These are phyloP conservation scores for Apiospora sp. DNA, from an alignment of 2,329 filamentous ascomycete species.

Conservation along the genomic window DNA sequence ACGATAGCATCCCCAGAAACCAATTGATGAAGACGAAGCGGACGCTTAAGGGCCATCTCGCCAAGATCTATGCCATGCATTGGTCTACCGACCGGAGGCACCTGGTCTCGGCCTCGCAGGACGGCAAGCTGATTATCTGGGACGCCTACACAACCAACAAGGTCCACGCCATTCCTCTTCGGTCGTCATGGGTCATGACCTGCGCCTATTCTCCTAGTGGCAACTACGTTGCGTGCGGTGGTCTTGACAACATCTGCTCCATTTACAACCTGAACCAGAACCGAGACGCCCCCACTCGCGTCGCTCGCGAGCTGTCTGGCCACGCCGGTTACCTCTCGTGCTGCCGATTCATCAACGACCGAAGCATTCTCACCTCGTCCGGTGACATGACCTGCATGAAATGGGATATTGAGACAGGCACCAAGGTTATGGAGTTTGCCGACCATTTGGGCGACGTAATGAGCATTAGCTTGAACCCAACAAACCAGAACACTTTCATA, in stretches of 20 bases:
- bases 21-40: slow-evolving; percentile 96
- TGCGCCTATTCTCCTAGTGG: slow-evolving; percentile 98
- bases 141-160: slow-evolving; percentile 99
- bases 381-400: slow-evolving; percentile 99
- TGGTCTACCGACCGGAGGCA: slow-evolving; percentile 99
- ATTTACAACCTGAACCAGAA: slow-evolving; percentile 98
- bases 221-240: slow-evolving; percentile 98
- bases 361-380: slow-evolving; percentile 95
- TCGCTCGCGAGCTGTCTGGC: slow-evolving; percentile 93
- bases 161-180: slow-evolving; percentile 95
- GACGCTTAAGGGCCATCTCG: slow-evolving; percentile 95
- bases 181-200: slow-evolving; percentile 99
- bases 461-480: slow-evolving; percentile 99
- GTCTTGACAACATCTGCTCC: slow-evolving; percentile 98
- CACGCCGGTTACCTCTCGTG: slow-evolving; percentile 98
- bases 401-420: slow-evolving; percentile 98
- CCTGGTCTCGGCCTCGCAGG: slow-evolving; percentile 96
- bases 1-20: slow-evolving; percentile 90
- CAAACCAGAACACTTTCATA: slow-evolving; percentile 98
- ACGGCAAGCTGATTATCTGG: slow-evolving; percentile 99
- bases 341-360: slow-evolving; percentile 98
- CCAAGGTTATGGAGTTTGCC: slow-evolving; percentile 97
- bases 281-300: slow-evolving; percentile 94
- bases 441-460: slow-evolving; percentile 99
- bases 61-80: slow-evolving; percentile 99